Evolutionary conservation across 148 eudicot genomes (phyloP).

Genomic region (Diospyros lotus): DNA sequence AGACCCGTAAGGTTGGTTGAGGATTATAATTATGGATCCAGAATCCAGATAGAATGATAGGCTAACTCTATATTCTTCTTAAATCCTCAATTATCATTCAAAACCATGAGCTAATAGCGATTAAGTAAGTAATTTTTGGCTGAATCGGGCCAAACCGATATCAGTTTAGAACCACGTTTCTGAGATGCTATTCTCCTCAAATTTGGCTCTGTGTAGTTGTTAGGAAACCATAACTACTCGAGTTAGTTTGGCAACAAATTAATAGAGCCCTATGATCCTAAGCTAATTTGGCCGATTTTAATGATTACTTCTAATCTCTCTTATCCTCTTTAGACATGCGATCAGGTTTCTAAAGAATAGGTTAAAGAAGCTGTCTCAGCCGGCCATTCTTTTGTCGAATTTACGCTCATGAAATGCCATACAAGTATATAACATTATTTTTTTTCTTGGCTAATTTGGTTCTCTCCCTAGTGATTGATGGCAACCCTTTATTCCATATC

Average conservation of each 20-base stretch:
- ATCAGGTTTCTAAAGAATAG: constrained; percentile 18
- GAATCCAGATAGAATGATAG: too few relatives aligned
- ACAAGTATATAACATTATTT: constrained; percentile 18
- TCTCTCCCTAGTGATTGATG: constrained; percentile 14
- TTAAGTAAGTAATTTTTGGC: background rate
- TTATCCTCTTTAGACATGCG: background rate
- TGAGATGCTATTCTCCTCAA: background rate
- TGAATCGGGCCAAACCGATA: background rate
- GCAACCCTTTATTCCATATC: constrained; percentile 16
- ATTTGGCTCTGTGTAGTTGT: background rate
- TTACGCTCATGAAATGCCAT: constrained; percentile 15
- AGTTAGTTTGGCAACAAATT: background rate
- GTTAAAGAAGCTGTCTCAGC: constrained; percentile 35
- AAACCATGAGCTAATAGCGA: background rate
- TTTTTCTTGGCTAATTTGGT: background rate
- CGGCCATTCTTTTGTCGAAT: constrained; percentile 30
- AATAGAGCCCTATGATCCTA: background rate
- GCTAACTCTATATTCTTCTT: background rate
- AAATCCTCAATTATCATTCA: background rate
- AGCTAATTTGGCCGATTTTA: background rate
- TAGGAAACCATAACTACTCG: background rate
- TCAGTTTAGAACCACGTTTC: background rate
- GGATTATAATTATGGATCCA: background rate
- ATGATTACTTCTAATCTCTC: background rate
- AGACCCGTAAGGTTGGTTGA: background rate